Evolutionary conservation across 2,329 filamentous ascomycete species (phyloP), one percentile per base, ranked within the genome.

Genomic region (Clonostachys solani): DNA sequence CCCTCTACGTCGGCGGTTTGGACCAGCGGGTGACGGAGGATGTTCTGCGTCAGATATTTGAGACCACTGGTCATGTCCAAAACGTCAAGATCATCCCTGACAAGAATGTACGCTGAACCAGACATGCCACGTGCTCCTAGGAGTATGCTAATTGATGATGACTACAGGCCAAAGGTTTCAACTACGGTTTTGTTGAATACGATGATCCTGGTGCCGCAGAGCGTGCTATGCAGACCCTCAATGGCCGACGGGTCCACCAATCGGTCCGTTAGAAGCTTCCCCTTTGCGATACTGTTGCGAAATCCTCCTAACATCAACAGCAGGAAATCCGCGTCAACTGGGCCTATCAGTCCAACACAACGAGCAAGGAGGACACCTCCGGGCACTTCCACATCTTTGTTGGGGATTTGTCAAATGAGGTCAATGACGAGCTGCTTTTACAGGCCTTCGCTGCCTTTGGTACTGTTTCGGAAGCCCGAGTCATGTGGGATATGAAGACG

Each of bases 401-500:
- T 48, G 94, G 94, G 51, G 94, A 99, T 64, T 73, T 99, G 48
- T 96, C 92, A 59, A 99, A 99, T 62, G 94, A 99, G 68, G 94
- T 99, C 66, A 99, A 99, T 60, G 94, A 99, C 59, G 94, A 99
- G 62, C 83, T 96, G 45, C 79, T 99, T 18, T 77, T 87, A 15
- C 92, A 96, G 69, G 94, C 94, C 12, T 99, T 99, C 71, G 95
- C 90, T 43, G 90, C 90, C 41, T 99, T 97, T 66, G 94, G 94
- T 38, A 89, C 85, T 12, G 92, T 99, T 43, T 99, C 94, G 4
- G 94, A 99, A 70, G 94, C 94, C 50, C 91, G 94, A 60, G 94
- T 99, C 54, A 99, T 99, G 94, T 99, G 94, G 94, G 94, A 99
- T 68, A 99, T 99, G 94, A 99, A 99, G 80, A 99, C 94, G 35